Base-by-base conservation (phyloP, 768 basidiomycete species). In the Leccinum variicolor region DNA sequence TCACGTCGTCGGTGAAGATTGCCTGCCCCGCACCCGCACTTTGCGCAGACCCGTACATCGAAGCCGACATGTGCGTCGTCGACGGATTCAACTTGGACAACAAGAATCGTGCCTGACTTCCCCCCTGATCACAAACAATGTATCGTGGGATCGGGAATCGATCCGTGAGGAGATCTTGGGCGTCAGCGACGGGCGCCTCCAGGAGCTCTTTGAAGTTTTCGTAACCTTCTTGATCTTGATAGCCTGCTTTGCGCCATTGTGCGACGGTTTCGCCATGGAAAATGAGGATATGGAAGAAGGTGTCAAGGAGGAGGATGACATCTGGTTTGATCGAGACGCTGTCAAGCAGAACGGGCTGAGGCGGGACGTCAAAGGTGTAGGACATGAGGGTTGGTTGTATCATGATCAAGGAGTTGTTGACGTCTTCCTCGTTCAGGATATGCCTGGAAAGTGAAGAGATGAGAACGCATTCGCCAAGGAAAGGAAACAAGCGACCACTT, bases 331-430 rank as follows among this genome's bases (percentile, higher is more conserved):
- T 98, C 50, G 96, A 98, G 47, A 99, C 87, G 53, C 92, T 95
- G 77, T 99, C 97, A 31, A 99, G 86, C 19, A 99, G 80, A 31
- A 98, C 96, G 17, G 97, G 97, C 65, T 94, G 92, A 14, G 97
- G 88, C 10, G 86, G 82, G 3, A 86, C 83, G 69, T 99, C 97
- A 70, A 98, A 90, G 8, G 90, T 89, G 74, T 98, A 99, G 3
- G 94, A 95, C 95, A 98, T 98, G 52, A 99, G 84, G 8, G 97
- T 99, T 3, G 97, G 97, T 73, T 99, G 97, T 52, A 99, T 99
- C 97, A 98, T 98, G 74, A 98, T 97, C 57, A 99, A 77, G 14
- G 96, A 98, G 74, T 98, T 98, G 80, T 98, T 98, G 67, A 98
- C 96, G 68, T 99, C 97, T 74, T 95, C 94, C 69, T 95, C 90